Evolutionary conservation across 2,329 filamentous ascomycete species (phyloP), one percentile per base, ranked within the genome.

Genomic region (Sclerotinia sclerotiorum): DNA sequence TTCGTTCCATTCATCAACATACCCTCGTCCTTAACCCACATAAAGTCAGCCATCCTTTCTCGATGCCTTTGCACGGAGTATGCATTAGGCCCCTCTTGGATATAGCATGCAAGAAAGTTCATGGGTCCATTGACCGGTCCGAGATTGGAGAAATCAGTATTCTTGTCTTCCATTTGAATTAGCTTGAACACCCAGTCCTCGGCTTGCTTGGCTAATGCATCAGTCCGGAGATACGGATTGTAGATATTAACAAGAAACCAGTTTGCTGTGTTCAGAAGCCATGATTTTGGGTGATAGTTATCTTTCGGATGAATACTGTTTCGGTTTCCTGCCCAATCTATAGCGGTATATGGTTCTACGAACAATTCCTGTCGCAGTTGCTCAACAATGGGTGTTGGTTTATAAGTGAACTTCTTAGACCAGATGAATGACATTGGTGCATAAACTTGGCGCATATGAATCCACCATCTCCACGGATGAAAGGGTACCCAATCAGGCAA

Each of bases 401-500:
- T 90, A 72, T 90, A 90, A 39, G 84, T 85, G 88, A 92, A 97
- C 71, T 84, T 84, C 81, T 90, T 93, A 0, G 93, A 97, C 82
- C 91, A 97, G 54, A 98, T 79, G 76, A 91, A 97, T 0, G 90
- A 88, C 93, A 98, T 97, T 6, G 94, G 90, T 61, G 97, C 79
- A 76, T 94, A 97, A n/a, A 99, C 94, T 79, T 91, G 88, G n/a
- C 95, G 92, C 79, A 97, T 97, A 75, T 99, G 95, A 75, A 98
- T 92, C 94, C 94, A 97, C 94, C 94, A 97, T 73, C 93, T 84
- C 93, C 93, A 97, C 0, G 94, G 94, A 6, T 93, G 88, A 76
- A 97, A 85, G 0, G 94, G 94, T 3, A 93, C 85, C 93, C 93
- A 97, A 78, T 97, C 92, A 0, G 94, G 94, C 4, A 97, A 81